Conservation (phyloP, 2,329 filamentous ascomycete species). For the Esteya vermicola region DNA sequence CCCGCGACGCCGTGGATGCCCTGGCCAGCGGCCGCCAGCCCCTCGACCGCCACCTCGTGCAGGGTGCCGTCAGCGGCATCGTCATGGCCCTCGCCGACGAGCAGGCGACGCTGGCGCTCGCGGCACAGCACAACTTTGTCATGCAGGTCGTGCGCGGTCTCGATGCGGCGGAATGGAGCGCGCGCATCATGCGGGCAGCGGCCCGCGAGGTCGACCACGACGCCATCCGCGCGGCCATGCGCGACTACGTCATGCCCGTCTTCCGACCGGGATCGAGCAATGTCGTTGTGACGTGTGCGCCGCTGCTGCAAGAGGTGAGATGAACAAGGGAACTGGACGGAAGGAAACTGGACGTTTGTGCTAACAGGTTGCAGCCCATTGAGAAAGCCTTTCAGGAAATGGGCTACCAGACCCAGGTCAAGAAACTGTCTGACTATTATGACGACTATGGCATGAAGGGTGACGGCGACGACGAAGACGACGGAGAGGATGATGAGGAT, state of each 20-base stretch:
- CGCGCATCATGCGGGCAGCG: conserved; percentile 64
- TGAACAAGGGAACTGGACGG: no score
- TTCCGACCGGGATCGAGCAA: conserved; percentile 74
- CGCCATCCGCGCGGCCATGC: conserved; percentile 62
- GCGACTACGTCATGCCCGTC: conserved; percentile 60
- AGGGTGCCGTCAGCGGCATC: conserved; percentile 82
- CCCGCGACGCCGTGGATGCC: conserved; percentile 58
- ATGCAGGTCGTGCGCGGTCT: conserved; percentile 66
- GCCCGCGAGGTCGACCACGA: conserved; percentile 64
- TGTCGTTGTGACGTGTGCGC: conserved; percentile 76
- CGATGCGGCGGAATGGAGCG: conserved; percentile 63
- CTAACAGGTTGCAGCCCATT: conserved; percentile 42
- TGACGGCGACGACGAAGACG: conserved; percentile 45
- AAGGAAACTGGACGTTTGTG: no score
- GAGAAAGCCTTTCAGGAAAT: conserved; percentile 57
- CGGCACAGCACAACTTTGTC: conserved; percentile 73
- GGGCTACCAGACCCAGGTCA: conserved; percentile 67
- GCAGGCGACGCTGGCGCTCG: conserved; percentile 69
- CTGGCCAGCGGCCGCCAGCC: conserved; percentile 56
- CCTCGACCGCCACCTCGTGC: conserved; percentile 70
- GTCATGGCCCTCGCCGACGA: conserved; percentile 79
- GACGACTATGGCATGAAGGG: conserved; percentile 76
- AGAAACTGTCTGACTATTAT: conserved; percentile 65
- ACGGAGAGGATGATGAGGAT: conserved; percentile 46
- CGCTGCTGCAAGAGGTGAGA: conserved; percentile 72